Conservation (phyloP, 805 yeast species). For the Starmerella davenportii region DNA sequence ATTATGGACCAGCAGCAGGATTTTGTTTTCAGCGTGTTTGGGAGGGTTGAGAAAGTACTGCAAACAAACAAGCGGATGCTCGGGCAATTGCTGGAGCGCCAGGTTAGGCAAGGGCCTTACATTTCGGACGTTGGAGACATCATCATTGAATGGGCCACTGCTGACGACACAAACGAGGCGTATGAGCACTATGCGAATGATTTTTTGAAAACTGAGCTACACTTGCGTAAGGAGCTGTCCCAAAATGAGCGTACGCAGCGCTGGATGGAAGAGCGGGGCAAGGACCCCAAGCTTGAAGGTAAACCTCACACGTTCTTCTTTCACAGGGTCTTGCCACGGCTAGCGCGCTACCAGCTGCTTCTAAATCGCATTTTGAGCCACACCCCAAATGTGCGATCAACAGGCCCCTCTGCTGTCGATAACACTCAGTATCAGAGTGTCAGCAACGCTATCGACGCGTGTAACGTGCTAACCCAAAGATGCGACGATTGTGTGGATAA, state of each 20-base stretch:
- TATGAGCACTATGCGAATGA: conserved; percentile 41
- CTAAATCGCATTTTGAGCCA: conserved; percentile 38
- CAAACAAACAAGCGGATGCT: conserved; percentile 38
- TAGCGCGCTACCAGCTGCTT: conserved; percentile 44
- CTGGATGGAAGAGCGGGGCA: conserved; percentile 40
- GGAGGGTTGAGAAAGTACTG: conserved; percentile 37
- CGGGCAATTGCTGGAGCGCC: conserved; percentile 38
- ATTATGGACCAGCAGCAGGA: conserved; percentile 34
- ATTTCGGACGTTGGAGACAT: conserved; percentile 31
- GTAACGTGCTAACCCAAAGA: conserved; percentile 35
- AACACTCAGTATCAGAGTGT: background rate
- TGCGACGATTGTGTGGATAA: conserved; percentile 46
- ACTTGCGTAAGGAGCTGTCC: conserved; percentile 28
- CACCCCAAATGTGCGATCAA: conserved; percentile 25
- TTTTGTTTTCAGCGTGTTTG: conserved; percentile 42
- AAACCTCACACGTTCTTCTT: conserved; percentile 30
- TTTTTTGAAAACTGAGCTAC: conserved; percentile 23
- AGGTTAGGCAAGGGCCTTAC: conserved; percentile 47
- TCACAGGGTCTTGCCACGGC: conserved; percentile 37
- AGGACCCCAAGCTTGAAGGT: conserved; percentile 29
- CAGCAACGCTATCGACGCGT: conserved; percentile 35
- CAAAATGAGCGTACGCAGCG: conserved; percentile 30
- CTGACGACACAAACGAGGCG: conserved; percentile 29
- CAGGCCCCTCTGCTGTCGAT: conserved; percentile 22
- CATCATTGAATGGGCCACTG: conserved; percentile 44